Percentiles rank a stretch among this genome's conserved stretches.
phyloP scores from a whole-genome alignment of 2,329 filamentous ascomycete species.

The Alternaria triticimaculans region DNA sequence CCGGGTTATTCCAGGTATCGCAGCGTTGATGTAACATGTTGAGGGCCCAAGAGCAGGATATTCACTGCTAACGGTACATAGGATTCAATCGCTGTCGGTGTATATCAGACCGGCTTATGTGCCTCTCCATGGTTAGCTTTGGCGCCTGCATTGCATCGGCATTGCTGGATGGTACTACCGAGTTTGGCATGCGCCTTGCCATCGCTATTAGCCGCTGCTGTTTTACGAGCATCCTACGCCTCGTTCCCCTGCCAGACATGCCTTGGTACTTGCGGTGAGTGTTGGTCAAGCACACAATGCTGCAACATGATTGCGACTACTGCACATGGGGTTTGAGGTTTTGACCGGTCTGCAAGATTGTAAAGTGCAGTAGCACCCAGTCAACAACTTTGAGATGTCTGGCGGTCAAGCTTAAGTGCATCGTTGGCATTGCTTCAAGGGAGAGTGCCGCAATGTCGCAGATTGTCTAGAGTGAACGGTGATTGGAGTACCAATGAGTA shows the following conservation, averaged over 20 bases:
- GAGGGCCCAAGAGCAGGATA: neutral
- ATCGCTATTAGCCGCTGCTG: neutral
- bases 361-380: neutral
- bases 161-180: neutral
- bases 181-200: neutral
- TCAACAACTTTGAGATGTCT: neutral
- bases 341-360: neutral
- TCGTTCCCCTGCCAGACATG: neutral
- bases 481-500: neutral
- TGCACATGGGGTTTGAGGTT: neutral
- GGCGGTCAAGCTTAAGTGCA: neutral
- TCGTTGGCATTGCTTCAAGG: neutral
- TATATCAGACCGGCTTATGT: neutral
- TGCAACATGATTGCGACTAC: neutral
- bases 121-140: neutral
- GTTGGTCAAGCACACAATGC: neutral
- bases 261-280: neutral
- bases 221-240: neutral
- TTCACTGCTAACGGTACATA: neutral
- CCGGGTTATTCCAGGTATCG: neutral
- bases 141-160: conserved; percentile 1
- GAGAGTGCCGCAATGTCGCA: neutral
- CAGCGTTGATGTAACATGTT: neutral
- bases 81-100: neutral
- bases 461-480: neutral